Evolutionary conservation across 495 filamentous ascomycete genomes (phyloP).

Genomic region (Chaetomium tenue): DNA sequence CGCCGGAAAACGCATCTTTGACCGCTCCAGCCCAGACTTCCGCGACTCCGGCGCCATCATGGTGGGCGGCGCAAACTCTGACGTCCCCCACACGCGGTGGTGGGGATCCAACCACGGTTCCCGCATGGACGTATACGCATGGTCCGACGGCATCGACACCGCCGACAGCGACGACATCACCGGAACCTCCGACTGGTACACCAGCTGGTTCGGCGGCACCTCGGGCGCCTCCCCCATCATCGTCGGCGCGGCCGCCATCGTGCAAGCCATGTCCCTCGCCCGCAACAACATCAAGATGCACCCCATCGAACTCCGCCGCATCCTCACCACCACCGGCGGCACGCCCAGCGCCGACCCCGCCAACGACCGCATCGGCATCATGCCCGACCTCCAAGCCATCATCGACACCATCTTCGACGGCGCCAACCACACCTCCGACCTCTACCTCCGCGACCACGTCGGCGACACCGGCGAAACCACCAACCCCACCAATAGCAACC

Average conservation of each 20-base stretch:
- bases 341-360: conserved; percentile 9
- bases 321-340: conserved; percentile 15
- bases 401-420: conserved; percentile 12
- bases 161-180: conserved; percentile 8
- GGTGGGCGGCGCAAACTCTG: conserved; percentile 2
- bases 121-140: conserved; percentile 25
- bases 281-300: conserved; percentile 14
- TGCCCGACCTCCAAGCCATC: conserved; percentile 19
- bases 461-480: conserved; percentile 11
- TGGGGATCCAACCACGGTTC: conserved; percentile 23
- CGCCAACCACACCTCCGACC: conserved; percentile 5
- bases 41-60: conserved; percentile 30
- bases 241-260: conserved; percentile 18
- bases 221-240: conserved; percentile 26
- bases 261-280: conserved; percentile 24
- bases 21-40: conserved; percentile 19
- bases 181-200: conserved; percentile 12
- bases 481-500: not conserved
- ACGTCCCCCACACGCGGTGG: conserved; percentile 10
- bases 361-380: conserved; percentile 17
- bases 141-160: conserved; percentile 24
- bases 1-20: conserved; percentile 19
- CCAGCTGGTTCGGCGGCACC: conserved; percentile 21
- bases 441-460: conserved; percentile 18
- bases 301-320: conserved; percentile 14